Percentiles rank a stretch among this genome's conserved stretches.
Evolutionary conservation across 768 basidiomycete species (phyloP).

Genomic region (Inosperma sp.): DNA sequence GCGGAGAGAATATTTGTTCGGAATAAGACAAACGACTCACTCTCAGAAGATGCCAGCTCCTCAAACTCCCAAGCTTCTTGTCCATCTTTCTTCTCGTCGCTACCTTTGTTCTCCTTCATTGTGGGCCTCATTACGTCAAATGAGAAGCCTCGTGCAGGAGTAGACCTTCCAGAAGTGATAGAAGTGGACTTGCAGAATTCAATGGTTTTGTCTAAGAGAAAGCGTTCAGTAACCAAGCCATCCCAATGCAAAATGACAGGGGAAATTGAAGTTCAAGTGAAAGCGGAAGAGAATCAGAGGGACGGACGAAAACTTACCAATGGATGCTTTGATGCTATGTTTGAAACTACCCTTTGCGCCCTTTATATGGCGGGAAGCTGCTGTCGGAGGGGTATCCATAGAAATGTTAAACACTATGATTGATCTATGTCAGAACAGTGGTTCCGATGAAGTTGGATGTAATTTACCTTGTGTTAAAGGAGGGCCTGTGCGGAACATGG

Average conservation of each 20-base stretch:
- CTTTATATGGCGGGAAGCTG: slow-evolving; percentile 19
- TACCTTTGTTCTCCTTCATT: slow-evolving; percentile 8
- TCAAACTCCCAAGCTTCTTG: slow-evolving; percentile 23
- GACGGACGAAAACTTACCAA: slow-evolving; percentile 44
- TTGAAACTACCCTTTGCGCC: slow-evolving; percentile 44
- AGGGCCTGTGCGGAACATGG: slow-evolving; percentile 27
- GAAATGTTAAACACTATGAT: slow-evolving; percentile 21
- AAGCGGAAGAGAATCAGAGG: slow-evolving; percentile 2
- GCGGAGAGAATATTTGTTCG: slow-evolving; percentile 6
- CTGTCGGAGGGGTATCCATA: slow-evolving; percentile 21
- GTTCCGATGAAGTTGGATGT: not conserved
- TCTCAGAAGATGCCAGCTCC: slow-evolving; percentile 20
- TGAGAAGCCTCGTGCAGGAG: slow-evolving; percentile 40
- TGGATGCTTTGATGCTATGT: slow-evolving; percentile 69
- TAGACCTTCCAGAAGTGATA: slow-evolving; percentile 37
- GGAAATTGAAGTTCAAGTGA: not conserved
- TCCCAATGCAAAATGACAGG: not conserved
- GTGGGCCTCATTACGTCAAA: slow-evolving; percentile 29
- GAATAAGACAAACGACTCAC: slow-evolving; percentile 20
- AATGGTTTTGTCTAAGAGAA: slow-evolving; percentile 57
- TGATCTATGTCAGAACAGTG: slow-evolving; percentile 3
- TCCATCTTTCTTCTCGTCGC: slow-evolving; percentile 15
- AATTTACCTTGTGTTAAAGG: slow-evolving; percentile 29
- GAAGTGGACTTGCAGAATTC: slow-evolving; percentile 64
- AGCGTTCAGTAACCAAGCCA: not conserved